Evolutionary conservation across 2,329 filamentous ascomycete species (phyloP), one percentile per base, ranked within the genome.

Genomic region (Xylaria multiplex): DNA sequence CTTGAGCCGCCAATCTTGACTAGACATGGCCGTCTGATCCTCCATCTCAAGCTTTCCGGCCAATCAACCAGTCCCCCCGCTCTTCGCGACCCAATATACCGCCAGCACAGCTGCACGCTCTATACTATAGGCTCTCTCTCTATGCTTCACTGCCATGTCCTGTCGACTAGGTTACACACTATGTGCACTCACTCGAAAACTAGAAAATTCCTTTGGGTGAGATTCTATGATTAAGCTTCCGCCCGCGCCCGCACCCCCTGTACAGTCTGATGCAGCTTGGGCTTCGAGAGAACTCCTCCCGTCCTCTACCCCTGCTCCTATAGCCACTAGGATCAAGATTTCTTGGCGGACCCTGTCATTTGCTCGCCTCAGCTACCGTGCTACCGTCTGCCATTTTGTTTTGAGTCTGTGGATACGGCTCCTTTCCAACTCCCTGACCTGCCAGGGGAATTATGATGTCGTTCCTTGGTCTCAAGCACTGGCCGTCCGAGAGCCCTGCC

Each of bases 341-440:
- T 69, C 71, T 68, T 72, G 65, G 70, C 70, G 67, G 67, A 68
- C 71, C 73, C 70, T 75, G 71, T 76, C 74, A 74, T 72, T 70
- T 70, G 70, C 71, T 74, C 70, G 69, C 73, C 67, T 75, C 70
- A 65, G 73, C 73, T 69, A 63, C 72, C 73, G 74, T 72, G 73
- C 67, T 69, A 70, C 70, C 70, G 59, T 69, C 59, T 69, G 71
- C 70, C 78, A 77, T 73, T 73, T 74, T 71, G 80, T 81, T 81
- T 81, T 78, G 78, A 74, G 76, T 77, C 74, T 77, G 76, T 79
- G 78, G 79, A 75, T 79, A 77, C 75, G 70, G 69, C 71, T 76
- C 74, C 73, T 75, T 70, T 71, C 63, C 66, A 70, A 71, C 68
- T 72, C 70, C 72, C 69, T 66, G 70, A 42, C 48, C 53, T 48